phyloP scores from a whole-genome alignment of 2,329 filamentous ascomycete species.

The Chaetomiaceae sp. region DNA sequence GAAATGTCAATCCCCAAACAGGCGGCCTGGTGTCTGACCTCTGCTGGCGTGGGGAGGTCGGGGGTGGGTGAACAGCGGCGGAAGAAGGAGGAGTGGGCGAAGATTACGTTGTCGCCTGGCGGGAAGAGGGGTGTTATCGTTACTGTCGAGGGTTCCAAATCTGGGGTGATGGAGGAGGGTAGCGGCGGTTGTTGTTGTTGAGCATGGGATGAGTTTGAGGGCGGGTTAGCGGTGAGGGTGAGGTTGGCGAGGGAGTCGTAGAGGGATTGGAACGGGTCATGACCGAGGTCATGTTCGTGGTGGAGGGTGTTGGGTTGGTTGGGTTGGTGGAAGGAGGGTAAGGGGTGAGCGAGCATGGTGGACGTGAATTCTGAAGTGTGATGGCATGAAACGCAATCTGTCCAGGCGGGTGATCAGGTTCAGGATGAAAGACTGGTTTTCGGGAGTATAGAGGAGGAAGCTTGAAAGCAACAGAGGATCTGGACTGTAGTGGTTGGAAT shows the following conservation, averaged over 20 bases:
- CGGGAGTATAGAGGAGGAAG: neutral
- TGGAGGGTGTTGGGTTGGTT: neutral
- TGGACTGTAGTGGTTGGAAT: neutral
- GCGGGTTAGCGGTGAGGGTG: neutral
- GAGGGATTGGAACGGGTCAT: constrained; percentile 19
- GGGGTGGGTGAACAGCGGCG: neutral
- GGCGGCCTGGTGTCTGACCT: constrained; percentile 8
- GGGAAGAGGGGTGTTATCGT: constrained; percentile 17
- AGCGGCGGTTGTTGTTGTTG: neutral
- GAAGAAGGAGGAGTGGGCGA: constrained; percentile 24
- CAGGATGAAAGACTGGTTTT: no score
- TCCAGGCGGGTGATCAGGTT: no score
- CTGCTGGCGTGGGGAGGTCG: constrained; percentile 15
- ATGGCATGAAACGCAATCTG: no score
- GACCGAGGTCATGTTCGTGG: neutral
- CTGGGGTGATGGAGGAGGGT: constrained; percentile 1
- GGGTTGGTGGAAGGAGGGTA: neutral
- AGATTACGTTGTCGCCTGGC: constrained; percentile 21
- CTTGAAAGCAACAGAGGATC: no score
- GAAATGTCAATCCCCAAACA: neutral
- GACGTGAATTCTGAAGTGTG: no score
- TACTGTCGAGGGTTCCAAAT: no score
- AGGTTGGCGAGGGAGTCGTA: constrained; percentile 11
- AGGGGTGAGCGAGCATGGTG: neutral
- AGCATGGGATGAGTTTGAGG: neutral